A percentile compares a stretch with the other conserved stretches of the same genome.
Evolutionary conservation across 768 basidiomycete species (phyloP).

Genomic region (Suillus luteus): DNA sequence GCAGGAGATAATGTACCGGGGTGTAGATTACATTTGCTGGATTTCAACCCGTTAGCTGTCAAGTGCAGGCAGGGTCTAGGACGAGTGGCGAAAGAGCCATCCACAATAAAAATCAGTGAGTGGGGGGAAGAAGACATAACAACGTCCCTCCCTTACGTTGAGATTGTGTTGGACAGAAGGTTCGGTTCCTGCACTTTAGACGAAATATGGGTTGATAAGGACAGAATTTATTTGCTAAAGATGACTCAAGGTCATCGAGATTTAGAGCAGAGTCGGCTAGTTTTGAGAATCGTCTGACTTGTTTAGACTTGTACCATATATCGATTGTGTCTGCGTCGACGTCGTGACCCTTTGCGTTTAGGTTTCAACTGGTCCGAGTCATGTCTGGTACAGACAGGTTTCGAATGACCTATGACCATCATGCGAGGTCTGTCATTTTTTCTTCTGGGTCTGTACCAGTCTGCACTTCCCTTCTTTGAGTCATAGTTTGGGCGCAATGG

Average conservation of each 20-base stretch:
- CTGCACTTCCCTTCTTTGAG: neutral
- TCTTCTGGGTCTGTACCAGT: neutral
- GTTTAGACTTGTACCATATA: neutral
- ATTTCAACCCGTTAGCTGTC: neutral
- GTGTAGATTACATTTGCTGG: neutral
- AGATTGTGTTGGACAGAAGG: neutral
- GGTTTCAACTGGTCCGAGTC: neutral
- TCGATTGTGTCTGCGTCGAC: neutral
- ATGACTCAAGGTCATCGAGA: neutral
- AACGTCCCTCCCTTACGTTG: neutral
- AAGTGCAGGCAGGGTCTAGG: neutral
- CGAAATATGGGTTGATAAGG: neutral
- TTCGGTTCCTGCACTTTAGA: neutral
- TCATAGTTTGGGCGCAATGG: constrained; percentile 29
- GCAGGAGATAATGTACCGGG: neutral
- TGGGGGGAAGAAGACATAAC: neutral
- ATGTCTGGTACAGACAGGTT: neutral
- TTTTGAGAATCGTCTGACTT: neutral
- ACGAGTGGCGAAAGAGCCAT: neutral
- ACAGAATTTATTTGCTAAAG: neutral
- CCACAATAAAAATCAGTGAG: neutral
- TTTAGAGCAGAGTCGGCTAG: neutral
- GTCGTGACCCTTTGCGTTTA: neutral
- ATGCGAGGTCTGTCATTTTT: neutral
- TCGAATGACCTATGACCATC: neutral